Percentiles rank a stretch among this genome's conserved stretches.
Evolutionary conservation across 441 rosid species (phyloP).

Genomic region (Adansonia rubrostipa): DNA sequence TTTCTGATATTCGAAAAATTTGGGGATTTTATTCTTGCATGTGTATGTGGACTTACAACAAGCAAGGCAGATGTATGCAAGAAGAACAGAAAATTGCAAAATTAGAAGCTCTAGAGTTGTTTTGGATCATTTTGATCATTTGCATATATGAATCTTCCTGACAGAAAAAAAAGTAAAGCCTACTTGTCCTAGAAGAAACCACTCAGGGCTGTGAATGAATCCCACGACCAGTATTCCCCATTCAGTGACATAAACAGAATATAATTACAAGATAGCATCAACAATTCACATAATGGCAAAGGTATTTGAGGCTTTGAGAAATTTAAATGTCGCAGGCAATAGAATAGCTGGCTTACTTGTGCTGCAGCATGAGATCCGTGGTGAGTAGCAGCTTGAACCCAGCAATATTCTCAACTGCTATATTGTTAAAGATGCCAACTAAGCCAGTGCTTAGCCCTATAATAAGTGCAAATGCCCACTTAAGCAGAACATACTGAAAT

Average conservation of each 20-base stretch:
- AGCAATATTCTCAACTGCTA: conserved; percentile 84
- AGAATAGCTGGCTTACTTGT: conserved; percentile 52
- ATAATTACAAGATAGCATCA: not conserved
- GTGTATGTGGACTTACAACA: not conserved
- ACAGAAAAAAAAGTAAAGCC: not conserved
- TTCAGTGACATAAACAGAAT: too few species aligned
- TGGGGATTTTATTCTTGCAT: not conserved
- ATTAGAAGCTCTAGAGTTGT: not conserved
- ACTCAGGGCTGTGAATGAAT: not conserved
- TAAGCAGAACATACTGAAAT: conserved; percentile 73
- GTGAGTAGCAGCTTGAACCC: conserved; percentile 78
- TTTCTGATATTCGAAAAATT: not conserved
- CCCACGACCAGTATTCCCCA: not conserved
- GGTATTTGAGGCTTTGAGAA: not conserved
- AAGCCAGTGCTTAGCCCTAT: conserved; percentile 77
- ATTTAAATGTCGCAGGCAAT: not conserved
- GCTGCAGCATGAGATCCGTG: conserved; percentile 67
- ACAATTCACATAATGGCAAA: not conserved
- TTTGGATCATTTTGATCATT: conserved; percentile 8
- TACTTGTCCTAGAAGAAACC: not conserved
- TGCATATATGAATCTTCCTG: not conserved
- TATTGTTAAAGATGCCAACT: conserved; percentile 69
- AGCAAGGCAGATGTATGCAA: not conserved
- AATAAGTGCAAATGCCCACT: conserved; percentile 88
- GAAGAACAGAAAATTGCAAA: not conserved